A percentile compares a stretch with the other conserved stretches of the same genome.
These are phyloP conservation scores for Ustilago nuda DNA, from an alignment of 1,284 basidiomycete genomes.

Conservation along the genomic window DNA sequence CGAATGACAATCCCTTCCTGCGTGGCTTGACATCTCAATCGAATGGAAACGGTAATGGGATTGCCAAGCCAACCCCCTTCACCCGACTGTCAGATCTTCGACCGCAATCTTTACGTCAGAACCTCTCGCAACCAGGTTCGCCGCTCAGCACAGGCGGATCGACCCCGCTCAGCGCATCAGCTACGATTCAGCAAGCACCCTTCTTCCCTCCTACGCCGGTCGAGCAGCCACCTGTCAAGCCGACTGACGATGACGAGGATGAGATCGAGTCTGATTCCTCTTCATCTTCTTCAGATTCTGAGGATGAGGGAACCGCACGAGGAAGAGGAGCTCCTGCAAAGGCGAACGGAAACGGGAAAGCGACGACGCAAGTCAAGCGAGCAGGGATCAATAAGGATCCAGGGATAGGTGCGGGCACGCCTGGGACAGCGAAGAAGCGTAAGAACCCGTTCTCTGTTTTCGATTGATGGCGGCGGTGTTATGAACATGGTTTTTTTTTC, in stretches of 20 bases:
- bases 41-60: slow-evolving; percentile 3
- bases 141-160: slow-evolving; percentile 36
- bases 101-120: slow-evolving; percentile 50
- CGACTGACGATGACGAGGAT: slow-evolving; percentile 1
- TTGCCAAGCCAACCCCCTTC: slow-evolving; percentile 39
- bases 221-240: not conserved
- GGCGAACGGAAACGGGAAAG: slow-evolving; percentile 3
- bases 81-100: slow-evolving; percentile 56
- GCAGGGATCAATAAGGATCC: slow-evolving; percentile 15
- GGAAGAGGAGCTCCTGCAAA: not conserved
- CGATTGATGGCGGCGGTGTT: not conserved
- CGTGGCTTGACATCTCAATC: slow-evolving; percentile 24
- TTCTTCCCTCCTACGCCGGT: slow-evolving; percentile 28
- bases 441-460: slow-evolving; percentile 40
- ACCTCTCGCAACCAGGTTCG: slow-evolving; percentile 51
- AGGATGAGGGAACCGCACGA: slow-evolving; percentile 15
- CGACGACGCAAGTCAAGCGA: slow-evolving; percentile 4
- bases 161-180: slow-evolving; percentile 15
- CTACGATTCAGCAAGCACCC: slow-evolving; percentile 5
- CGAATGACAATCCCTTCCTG: slow-evolving; percentile 28
- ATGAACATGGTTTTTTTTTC: not conserved
- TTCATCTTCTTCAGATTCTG: slow-evolving; percentile 23
- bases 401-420: not conserved
- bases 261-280: slow-evolving; percentile 8
- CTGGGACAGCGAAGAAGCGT: slow-evolving; percentile 15